These are phyloP conservation scores for Globisporangium barbulae DNA, from an alignment of 352 stramenopile genomes.

Conservation along the genomic window DNA sequence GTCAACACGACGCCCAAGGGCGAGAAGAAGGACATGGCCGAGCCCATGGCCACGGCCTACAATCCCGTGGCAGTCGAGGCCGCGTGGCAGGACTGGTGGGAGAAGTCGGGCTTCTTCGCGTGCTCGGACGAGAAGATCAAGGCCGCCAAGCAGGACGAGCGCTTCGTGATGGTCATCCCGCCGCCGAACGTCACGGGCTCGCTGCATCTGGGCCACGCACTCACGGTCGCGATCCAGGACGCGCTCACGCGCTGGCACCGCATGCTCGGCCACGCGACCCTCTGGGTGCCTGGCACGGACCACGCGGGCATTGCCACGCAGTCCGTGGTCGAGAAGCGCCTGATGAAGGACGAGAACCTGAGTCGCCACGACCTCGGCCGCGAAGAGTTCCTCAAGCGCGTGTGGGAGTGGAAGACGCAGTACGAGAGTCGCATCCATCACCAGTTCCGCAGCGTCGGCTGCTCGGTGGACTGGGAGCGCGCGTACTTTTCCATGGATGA, in stretches of 20 bases:
- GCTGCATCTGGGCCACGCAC: slow-evolving; percentile 98
- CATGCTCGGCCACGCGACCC: slow-evolving; percentile 96
- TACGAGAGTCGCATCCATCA: slow-evolving; percentile 85
- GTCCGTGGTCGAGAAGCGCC: slow-evolving; percentile 86
- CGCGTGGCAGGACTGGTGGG: slow-evolving; percentile 99
- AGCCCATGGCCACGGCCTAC: slow-evolving; percentile 93
- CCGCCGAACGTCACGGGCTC: slow-evolving; percentile 85
- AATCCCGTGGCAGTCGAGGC: slow-evolving; percentile 96
- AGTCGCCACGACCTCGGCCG: slow-evolving; percentile 87
- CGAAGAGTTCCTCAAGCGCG: slow-evolving; percentile 93
- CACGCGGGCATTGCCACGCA: slow-evolving; percentile 99
- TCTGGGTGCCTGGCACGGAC: slow-evolving; percentile 97
- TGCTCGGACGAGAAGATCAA: slow-evolving; percentile 88
- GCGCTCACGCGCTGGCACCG: slow-evolving; percentile 97
- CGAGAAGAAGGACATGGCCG: slow-evolving; percentile 92
- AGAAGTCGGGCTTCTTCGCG: slow-evolving; percentile 94
- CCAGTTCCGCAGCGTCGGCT: slow-evolving; percentile 91
- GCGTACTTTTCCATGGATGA: slow-evolving; percentile 99
- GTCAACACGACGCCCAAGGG: slow-evolving; percentile 94
- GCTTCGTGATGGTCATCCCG: slow-evolving; percentile 97
- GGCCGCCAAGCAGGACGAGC: slow-evolving; percentile 72
- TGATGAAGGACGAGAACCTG: slow-evolving; percentile 82
- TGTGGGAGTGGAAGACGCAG: slow-evolving; percentile 97
- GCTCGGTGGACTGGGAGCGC: slow-evolving; percentile 96
- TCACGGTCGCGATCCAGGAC: slow-evolving; percentile 98